Conservation (phyloP, 2,329 filamentous ascomycete species). For the Aspergillus ibericus region DNA sequence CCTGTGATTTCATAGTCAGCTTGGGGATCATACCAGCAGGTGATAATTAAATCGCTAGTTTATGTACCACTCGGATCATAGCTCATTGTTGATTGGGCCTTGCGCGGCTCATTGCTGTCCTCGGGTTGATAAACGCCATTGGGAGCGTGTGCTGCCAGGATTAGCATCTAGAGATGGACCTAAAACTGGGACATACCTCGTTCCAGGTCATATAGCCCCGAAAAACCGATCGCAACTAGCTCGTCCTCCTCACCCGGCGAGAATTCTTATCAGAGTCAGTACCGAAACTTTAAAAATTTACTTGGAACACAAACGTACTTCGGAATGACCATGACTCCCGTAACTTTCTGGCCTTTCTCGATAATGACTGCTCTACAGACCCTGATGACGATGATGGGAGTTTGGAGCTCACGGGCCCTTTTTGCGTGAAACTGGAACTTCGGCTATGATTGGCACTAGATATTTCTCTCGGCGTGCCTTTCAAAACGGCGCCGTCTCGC, state of each 20-base stretch:
- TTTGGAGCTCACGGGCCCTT: conserved; percentile 16
- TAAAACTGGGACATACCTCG: conserved; percentile 18
- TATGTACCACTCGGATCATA: conserved; percentile 19
- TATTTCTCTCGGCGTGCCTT: conserved; percentile 19
- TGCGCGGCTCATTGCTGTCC: conserved; percentile 3
- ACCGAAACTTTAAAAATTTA: background rate
- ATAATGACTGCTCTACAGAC: conserved; percentile 20
- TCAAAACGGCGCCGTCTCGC: conserved; percentile 19
- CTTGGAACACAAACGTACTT: conserved; percentile 18
- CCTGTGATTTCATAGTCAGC: conserved; percentile 7
- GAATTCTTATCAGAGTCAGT: conserved; percentile 18
- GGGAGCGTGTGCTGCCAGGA: conserved; percentile 26
- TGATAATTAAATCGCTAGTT: background rate
- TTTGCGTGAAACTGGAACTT: conserved; percentile 23
- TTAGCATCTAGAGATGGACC: conserved; percentile 4
- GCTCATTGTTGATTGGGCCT: conserved; percentile 14
- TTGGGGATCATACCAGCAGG: background rate
- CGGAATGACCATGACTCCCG: conserved; percentile 30
- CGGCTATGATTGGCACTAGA: conserved; percentile 15
- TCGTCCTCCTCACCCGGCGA: conserved; percentile 32
- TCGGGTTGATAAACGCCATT: conserved; percentile 24
- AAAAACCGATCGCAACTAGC: conserved; percentile 31
- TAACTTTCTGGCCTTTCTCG: conserved; percentile 24
- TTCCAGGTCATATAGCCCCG: conserved; percentile 31
- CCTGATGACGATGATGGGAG: conserved; percentile 11